Conservation (phyloP, 1,284 basidiomycete genomes). For the Fomitopsis schrenkii region DNA sequence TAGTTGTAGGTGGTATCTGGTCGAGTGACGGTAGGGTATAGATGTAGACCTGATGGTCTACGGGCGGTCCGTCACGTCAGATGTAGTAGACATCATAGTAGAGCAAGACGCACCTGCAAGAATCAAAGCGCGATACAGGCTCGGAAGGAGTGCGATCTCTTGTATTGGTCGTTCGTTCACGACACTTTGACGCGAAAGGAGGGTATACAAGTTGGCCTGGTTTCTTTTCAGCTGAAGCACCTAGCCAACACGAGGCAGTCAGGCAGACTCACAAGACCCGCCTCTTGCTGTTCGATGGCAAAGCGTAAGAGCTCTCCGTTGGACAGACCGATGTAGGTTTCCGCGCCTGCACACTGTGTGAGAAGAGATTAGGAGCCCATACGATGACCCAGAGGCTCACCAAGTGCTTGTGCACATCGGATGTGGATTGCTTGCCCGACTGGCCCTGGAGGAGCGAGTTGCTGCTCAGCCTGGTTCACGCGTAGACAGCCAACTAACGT, state of each 20-base stretch:
- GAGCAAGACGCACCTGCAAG: conserved; percentile 54
- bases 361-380: background rate
- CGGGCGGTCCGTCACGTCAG: background rate
- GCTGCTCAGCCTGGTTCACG: background rate
- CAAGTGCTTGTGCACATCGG: conserved; percentile 33
- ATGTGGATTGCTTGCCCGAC: conserved; percentile 21
- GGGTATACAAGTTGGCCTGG: conserved; percentile 60
- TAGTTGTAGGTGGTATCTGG: conserved; percentile 49
- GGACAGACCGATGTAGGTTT: conserved; percentile 71
- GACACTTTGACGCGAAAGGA: conserved; percentile 64
- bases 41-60: conserved; percentile 78
- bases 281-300: conserved; percentile 52
- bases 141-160: conserved; percentile 74
- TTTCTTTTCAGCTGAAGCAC: background rate
- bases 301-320: conserved; percentile 71
- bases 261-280: conserved; percentile 41
- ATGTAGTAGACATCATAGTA: background rate
- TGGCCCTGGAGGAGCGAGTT: conserved; percentile 10
- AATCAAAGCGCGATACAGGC: conserved; percentile 66
- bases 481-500: conserved; percentile 13
- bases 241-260: background rate
- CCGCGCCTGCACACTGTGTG: conserved; percentile 41
- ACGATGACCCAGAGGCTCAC: conserved; percentile 15
- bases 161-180: conserved; percentile 65
- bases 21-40: conserved; percentile 79